phyloP scores from a whole-genome alignment of 2,329 filamentous ascomycete species.

The Trichoderma sp. region DNA sequence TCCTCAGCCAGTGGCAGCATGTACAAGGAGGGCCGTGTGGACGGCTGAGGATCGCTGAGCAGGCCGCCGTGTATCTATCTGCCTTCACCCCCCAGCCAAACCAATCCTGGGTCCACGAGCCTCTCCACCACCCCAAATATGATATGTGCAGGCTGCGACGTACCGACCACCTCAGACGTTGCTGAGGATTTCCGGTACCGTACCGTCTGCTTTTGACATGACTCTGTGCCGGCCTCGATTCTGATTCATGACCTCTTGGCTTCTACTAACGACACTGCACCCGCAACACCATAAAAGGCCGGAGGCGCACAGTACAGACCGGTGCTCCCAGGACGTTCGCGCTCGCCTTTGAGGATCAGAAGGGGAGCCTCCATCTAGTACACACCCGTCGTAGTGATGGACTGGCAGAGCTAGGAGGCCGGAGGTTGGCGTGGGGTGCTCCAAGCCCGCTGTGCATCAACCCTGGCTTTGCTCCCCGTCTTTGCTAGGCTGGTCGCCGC shows the following conservation, averaged over 20 bases:
- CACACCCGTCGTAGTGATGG: background rate
- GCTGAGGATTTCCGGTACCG: background rate
- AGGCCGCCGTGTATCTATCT: constrained; percentile 23
- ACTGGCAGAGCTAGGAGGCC: constrained; percentile 16
- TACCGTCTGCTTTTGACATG: background rate
- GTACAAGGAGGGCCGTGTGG: background rate
- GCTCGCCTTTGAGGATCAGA: constrained; percentile 7
- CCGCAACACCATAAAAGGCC: background rate
- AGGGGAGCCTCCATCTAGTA: constrained; percentile 17
- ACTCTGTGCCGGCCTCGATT: background rate
- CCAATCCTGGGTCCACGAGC: constrained; percentile 17
- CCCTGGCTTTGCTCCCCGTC: constrained; percentile 25
- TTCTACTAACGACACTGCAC: background rate
- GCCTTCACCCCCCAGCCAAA: background rate
- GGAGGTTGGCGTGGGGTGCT: constrained; percentile 25
- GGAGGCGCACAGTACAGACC: constrained; percentile 1
- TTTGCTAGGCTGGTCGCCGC: constrained; percentile 23
- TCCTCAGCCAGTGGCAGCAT: background rate
- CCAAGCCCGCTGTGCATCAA: constrained; percentile 23
- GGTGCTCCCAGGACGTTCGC: background rate
- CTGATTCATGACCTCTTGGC: constrained; percentile 1
- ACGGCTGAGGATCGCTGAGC: constrained; percentile 18
- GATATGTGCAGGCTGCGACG: constrained; percentile 10
- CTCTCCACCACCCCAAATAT: constrained; percentile 23
- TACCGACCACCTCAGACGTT: background rate